Base-by-base conservation (phyloP, 768 basidiomycete species). In the Trametes sanguinea region DNA sequence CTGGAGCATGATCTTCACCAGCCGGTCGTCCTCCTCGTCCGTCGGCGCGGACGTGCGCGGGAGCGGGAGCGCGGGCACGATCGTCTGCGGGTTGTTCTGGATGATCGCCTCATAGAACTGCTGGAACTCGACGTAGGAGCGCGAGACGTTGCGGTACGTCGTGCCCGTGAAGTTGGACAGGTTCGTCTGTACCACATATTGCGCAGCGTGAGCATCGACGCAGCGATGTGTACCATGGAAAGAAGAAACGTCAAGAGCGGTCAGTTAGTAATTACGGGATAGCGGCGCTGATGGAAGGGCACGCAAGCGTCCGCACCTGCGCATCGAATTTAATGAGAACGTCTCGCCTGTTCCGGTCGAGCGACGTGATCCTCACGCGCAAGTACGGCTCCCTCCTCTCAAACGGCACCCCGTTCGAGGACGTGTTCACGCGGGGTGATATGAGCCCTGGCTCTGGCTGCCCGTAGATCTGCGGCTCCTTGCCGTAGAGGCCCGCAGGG, bases 1-100 rank as follows among this genome's bases (percentile, higher is more conserved):
- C 75, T 98, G 97, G 22, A 98, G 80, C 84, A 95, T 94, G 62
- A 95, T 90, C 72, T 90, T 90, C 35, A 99, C 94, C 2, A 99
- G 82, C 17, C 97, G 84, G 73, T 98, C 97, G 74, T 99, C 97
- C 76, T 98, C 97, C 76, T 98, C 97, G 70, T 98, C 97, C 11
- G 94, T 95, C 29, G 94, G 90, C 2, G 97, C 97, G 11, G 95
- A 98, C 0, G 95, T 98, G 67, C 96, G 94, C 0, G 95, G 86
- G n/a, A 98, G 82, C 1, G 97, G 97, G 13, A 99, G 82, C 4
- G 97, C 97, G 7, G 97, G 94, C 14, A 98, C 82, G 68, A 99
- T 97, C 30, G 95, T 96, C 71, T 98, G 97, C 0, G 97, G 97
- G 73, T 93, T 95, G 74, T 85, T 94, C 68, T 89, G 84, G 33